Base-by-base conservation (phyloP, 192 early-diverging fungal species). In the Gonapodya prolifera region DNA sequence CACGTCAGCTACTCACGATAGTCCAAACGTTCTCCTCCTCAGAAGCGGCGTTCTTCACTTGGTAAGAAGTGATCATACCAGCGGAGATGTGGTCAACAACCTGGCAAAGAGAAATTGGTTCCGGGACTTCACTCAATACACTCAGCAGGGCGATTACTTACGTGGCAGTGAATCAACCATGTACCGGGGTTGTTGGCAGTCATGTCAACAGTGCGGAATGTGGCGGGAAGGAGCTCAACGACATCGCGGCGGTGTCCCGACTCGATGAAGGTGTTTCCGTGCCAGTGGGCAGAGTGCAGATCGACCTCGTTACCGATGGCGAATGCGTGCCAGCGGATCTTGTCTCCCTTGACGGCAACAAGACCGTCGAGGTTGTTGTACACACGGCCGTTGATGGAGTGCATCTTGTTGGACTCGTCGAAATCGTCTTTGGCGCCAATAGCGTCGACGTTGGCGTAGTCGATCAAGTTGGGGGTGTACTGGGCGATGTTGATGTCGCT, bases 11-110 rank as follows among this genome's bases (percentile, higher is more conserved):
- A 61, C 45, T 73, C 28, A 32, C 71, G 29, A 32, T 73, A 13
- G 71, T 73, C 71, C 71, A 73, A 29, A 32, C 32, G 13, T 30
- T 73, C 28, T 73, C 71, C 28, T 18, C 28, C 71, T 73, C 28
- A 8, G 18, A 2, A 2, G 71, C 71, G 8, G 18, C 32, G 80
- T 83, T 81, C 30, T 81, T 80, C 0, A 84, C 76, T 70, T 83
- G 78, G 78, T 82, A 84, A 69, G 82, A 81, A 13, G 80, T 78
- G 34, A 82, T 78, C 84, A 85, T 85, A 2, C 84, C 84, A 30
- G 78, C 82, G 30, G 79, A 70, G 70, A 85, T 80, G 69, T 85
- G 84, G 69, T 61, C 75, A 23, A 75, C 70, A 13, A 85, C 84
- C 73, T 85, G 84, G 33, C 84, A 85, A 69, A 8, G 8, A 69